These are phyloP conservation scores for Chaetomium tenue DNA, from an alignment of 495 filamentous ascomycete species.

Conservation along the genomic window DNA sequence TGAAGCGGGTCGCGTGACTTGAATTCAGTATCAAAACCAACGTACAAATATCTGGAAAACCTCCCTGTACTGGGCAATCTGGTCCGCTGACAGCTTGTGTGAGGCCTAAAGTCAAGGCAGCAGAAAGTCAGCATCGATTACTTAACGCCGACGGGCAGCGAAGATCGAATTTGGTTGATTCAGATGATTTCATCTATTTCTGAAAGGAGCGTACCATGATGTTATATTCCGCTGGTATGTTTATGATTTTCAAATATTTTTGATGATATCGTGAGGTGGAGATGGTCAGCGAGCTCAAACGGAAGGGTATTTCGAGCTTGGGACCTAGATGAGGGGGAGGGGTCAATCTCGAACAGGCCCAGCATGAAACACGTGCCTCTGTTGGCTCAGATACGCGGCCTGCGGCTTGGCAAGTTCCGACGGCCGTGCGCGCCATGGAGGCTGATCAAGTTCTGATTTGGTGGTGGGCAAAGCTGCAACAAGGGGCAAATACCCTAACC, in stretches of 20 bases:
- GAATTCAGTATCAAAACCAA: constrained; percentile 28
- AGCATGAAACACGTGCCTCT: constrained; percentile 20
- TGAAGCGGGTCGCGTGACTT: constrained; percentile 11
- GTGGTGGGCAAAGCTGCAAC: background rate
- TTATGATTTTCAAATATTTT: background rate
- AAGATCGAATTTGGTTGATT: background rate
- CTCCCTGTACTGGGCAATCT: constrained; percentile 91
- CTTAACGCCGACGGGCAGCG: background rate
- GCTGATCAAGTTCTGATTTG: background rate
- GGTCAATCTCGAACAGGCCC: constrained; percentile 4
- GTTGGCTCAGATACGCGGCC: constrained; percentile 7
- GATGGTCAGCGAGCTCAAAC: background rate
- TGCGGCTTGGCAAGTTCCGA: background rate
- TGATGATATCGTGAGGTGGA: background rate
- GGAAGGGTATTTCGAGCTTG: background rate
- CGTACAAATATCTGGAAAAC: constrained; percentile 91
- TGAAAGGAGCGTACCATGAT: background rate
- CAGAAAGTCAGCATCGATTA: background rate
- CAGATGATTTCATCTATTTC: background rate
- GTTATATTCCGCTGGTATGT: background rate
- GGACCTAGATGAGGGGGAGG: constrained; percentile 16
- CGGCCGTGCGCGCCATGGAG: too few species aligned
- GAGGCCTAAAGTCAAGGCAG: background rate
- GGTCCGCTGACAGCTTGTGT: constrained; percentile 72
- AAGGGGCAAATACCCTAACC: too few species aligned